Base-by-base conservation (phyloP, 2,329 filamentous ascomycete species). In the Drechslerella stenobrocha region DNA sequence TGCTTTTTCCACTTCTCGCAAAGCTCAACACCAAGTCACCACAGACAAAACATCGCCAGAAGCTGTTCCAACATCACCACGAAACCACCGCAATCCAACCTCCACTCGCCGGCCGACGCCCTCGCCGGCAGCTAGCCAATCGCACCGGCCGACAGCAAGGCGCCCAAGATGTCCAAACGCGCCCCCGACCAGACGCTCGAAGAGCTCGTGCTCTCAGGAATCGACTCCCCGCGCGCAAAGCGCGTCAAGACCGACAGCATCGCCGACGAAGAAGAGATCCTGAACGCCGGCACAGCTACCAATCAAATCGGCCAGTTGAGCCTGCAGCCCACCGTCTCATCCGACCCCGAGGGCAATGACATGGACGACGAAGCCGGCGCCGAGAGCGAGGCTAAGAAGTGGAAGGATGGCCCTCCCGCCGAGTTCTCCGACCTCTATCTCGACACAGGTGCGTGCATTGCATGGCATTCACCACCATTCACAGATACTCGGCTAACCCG, bases 381-480 rank as follows among this genome's bases (percentile, higher is more conserved):
- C 1, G 76, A 77, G 4, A 77, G 77, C 3, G 79, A 55, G 42
- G 30, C 59, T 32, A 61, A 65, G 53, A 64, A 59, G 24, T 59
- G 59, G 58, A 64, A 78, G 18, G 73, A 13, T 84, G 72, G 71
- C 11, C 72, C 72, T 22, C 60, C 88, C 30, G 88, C 88, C 75
- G 92, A 92, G 70, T 98, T 96, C 79, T 87, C 88, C 74, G 92
- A 98, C 76, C 85, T 98, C 24, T 98, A 98, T 76, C 88, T 98
- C 72, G 93, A 98, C 79, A 97, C 93, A 9, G 95, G 98, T 57
- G 70, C 70, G n/a, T n/a, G n/a, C n/a, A n/a, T n/a, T n/a, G n/a
- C n/a, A n/a, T n/a, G n/a, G n/a, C n/a, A n/a, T n/a, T n/a, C n/a
- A n/a, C n/a, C n/a, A n/a, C n/a, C n/a, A n/a, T n/a, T n/a, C n/a